A percentile compares a stretch with the other conserved stretches of the same genome.
Evolutionary conservation across 768 basidiomycete genomes (phyloP).

Genomic region (Suillus subalutaceus): DNA sequence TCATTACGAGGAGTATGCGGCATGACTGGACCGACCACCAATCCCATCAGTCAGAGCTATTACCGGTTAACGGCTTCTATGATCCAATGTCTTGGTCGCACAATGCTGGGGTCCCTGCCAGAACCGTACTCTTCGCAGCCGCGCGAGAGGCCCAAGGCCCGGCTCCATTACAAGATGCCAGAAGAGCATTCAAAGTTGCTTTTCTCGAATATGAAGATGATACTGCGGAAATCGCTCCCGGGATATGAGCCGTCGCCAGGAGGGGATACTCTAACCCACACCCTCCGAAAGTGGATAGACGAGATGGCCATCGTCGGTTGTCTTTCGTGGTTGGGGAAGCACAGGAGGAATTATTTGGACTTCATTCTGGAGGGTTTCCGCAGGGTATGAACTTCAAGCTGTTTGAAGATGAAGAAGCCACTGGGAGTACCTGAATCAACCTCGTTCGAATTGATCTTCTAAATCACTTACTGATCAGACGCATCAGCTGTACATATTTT

Average conservation of each 20-base stretch:
- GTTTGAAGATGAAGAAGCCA: too few species aligned
- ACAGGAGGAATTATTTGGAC: slow-evolving; percentile 11
- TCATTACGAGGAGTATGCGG: neutral
- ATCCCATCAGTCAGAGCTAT: neutral
- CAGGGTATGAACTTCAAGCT: neutral
- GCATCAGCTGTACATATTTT: too few species aligned
- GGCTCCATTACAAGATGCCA: slow-evolving; percentile 8
- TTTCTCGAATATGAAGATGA: slow-evolving; percentile 5
- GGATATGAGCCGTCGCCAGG: slow-evolving; percentile 4
- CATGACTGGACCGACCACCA: neutral
- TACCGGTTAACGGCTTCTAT: neutral
- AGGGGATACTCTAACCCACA: neutral
- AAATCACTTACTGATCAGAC: too few species aligned
- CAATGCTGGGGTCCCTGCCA: slow-evolving; percentile 1
- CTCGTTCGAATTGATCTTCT: too few species aligned
- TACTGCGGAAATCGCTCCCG: neutral
- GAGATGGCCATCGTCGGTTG: slow-evolving; percentile 13
- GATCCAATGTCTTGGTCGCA: neutral
- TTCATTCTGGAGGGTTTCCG: neutral
- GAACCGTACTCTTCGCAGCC: neutral
- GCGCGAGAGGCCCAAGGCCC: slow-evolving; percentile 4
- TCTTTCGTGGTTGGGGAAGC: slow-evolving; percentile 14
- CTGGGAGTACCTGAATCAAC: too few species aligned
- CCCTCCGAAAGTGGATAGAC: neutral
- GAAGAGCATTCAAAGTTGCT: slow-evolving; percentile 7